A percentile compares a stretch with the other conserved stretches of the same genome.
phyloP scores from a whole-genome alignment of 768 basidiomycete genomes.

The Tricholoma sp. region DNA sequence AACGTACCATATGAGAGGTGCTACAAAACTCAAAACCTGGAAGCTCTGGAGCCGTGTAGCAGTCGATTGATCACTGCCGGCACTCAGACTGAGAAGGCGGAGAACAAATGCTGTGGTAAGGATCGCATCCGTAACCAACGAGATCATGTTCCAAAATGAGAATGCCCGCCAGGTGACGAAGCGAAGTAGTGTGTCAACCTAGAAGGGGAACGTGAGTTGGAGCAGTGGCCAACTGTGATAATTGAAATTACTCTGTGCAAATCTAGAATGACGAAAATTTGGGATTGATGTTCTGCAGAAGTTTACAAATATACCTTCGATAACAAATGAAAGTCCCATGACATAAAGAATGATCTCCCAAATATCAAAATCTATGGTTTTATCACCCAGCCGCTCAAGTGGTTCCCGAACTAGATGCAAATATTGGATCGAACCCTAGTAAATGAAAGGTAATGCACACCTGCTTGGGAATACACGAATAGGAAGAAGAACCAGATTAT shows the following conservation, averaged over 20 bases:
- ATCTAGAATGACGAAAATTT: constrained; percentile 29
- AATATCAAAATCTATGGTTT: constrained; percentile 51
- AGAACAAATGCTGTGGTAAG: constrained; percentile 70
- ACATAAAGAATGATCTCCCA: constrained; percentile 82
- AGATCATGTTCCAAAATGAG: constrained; percentile 71
- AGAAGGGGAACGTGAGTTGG: not conserved
- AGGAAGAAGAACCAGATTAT: constrained; percentile 76
- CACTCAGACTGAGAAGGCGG: constrained; percentile 54
- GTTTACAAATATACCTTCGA: constrained; percentile 61
- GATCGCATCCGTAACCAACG: constrained; percentile 67
- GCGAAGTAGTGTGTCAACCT: constrained; percentile 68
- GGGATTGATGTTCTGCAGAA: not conserved
- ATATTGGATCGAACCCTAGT: not conserved
- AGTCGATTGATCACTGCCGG: constrained; percentile 29
- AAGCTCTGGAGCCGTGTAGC: constrained; percentile 64
- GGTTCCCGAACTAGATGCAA: constrained; percentile 62
- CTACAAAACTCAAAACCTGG: constrained; percentile 82
- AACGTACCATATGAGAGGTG: constrained; percentile 81
- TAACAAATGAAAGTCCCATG: constrained; percentile 68
- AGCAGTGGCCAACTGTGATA: not conserved
- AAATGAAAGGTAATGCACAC: constrained; percentile 30
- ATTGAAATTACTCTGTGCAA: constrained; percentile 42
- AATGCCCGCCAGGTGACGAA: constrained; percentile 81
- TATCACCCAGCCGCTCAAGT: constrained; percentile 59
- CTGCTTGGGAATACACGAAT: constrained; percentile 77